phyloP scores from a whole-genome alignment of 306 rosid genomes.

The Albizia julibrissin region DNA sequence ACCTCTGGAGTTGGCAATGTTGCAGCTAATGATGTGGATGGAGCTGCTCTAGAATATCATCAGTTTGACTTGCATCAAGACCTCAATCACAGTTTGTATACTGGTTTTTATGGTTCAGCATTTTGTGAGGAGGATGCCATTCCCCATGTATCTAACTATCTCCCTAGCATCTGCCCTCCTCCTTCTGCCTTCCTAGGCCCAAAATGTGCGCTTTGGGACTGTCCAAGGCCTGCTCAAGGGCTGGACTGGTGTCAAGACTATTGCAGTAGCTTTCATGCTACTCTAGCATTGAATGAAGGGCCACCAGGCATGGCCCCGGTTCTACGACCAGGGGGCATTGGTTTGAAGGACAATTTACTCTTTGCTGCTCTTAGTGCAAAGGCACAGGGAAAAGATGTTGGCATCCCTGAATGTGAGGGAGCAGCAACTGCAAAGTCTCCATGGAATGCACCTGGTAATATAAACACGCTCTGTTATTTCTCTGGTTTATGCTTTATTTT shows the following conservation, averaged over 20 bases:
- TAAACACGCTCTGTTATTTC: constrained; percentile 18
- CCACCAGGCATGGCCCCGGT: constrained; percentile 98
- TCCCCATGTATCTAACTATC: constrained; percentile 73
- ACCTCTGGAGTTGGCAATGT: constrained; percentile 56
- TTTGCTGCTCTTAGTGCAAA: constrained; percentile 89
- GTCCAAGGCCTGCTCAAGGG: constrained; percentile 70
- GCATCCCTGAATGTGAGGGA: constrained; percentile 97
- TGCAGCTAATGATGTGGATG: constrained; percentile 62
- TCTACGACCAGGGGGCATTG: constrained; percentile 92
- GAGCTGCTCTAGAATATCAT: constrained; percentile 68
- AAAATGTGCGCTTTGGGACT: constrained; percentile 98
- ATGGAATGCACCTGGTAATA: constrained; percentile 97
- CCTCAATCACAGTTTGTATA: constrained; percentile 59
- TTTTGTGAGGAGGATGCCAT: constrained; percentile 61
- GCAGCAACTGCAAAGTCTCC: constrained; percentile 99
- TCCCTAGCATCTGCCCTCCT: constrained; percentile 85
- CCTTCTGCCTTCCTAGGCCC: constrained; percentile 98
- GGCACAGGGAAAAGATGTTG: constrained; percentile 93
- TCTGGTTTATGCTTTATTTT: constrained; percentile 24
- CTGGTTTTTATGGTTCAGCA: constrained; percentile 49
- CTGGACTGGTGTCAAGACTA: constrained; percentile 91
- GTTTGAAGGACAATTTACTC: constrained; percentile 87
- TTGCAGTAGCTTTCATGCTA: constrained; percentile 93
- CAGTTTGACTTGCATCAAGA: constrained; percentile 69
- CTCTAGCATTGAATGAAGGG: constrained; percentile 93